A percentile compares a stretch with the other conserved stretches of the same genome.
Conservation (phyloP, 2,329 filamentous ascomycete species). For the Diplodia sapinea region DNA sequence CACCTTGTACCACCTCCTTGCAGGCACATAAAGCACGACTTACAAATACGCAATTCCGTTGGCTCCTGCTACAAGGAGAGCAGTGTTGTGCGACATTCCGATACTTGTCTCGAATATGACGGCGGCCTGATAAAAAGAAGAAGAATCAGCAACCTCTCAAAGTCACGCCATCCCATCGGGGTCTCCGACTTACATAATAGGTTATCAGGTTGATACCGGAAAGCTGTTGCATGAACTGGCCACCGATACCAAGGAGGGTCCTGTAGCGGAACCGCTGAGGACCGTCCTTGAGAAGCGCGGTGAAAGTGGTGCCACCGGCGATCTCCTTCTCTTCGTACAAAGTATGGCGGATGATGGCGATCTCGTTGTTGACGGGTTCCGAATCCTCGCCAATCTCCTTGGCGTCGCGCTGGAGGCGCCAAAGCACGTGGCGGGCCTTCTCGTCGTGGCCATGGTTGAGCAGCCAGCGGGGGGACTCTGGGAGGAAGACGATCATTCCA, state of each 20-base stretch:
- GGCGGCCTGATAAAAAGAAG: slow-evolving; percentile 35
- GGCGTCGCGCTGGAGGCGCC: slow-evolving; percentile 39
- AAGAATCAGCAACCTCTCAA: no score
- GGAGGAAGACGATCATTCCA: slow-evolving; percentile 55
- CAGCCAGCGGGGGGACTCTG: slow-evolving; percentile 66
- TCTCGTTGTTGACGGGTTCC: slow-evolving; percentile 36
- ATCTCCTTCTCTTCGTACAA: slow-evolving; percentile 51
- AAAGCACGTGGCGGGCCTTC: slow-evolving; percentile 56
- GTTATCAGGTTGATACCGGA: slow-evolving; percentile 1
- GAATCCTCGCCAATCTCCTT: slow-evolving; percentile 36
- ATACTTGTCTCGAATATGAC: slow-evolving; percentile 55
- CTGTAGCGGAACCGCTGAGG: slow-evolving; percentile 51
- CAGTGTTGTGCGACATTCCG: slow-evolving; percentile 50
- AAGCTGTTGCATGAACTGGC: slow-evolving; percentile 56
- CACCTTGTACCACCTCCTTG: no score
- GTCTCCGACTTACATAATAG: slow-evolving; percentile 43
- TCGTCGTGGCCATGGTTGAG: slow-evolving; percentile 59
- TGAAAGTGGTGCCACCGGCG: slow-evolving; percentile 43
- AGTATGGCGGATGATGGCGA: slow-evolving; percentile 49
- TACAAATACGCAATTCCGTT: slow-evolving; percentile 53
- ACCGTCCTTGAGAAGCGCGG: slow-evolving; percentile 51
- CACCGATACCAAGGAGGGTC: slow-evolving; percentile 50
- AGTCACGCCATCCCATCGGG: no score
- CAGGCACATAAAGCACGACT: no score
- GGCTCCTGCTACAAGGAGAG: slow-evolving; percentile 44